These are phyloP conservation scores for Paraglomus brasilianum DNA, from an alignment of 192 early-diverging fungal genomes.

Conservation along the genomic window DNA sequence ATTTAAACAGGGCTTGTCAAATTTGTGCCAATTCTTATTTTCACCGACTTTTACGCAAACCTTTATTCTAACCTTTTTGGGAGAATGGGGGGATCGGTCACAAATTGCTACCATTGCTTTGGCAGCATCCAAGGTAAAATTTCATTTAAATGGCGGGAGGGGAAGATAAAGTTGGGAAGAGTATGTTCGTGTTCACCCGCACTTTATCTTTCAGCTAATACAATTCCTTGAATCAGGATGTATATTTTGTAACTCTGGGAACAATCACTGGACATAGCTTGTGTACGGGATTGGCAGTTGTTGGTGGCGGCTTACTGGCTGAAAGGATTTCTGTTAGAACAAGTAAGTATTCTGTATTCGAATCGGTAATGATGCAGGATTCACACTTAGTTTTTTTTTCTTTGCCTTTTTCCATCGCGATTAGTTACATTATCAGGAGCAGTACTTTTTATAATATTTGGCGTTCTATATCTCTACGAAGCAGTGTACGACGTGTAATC, in stretches of 20 bases:
- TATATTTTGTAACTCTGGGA: constrained; percentile 87
- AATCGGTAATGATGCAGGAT: not conserved
- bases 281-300: constrained; percentile 90
- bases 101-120: constrained; percentile 96
- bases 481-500: constrained; percentile 33
- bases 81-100: constrained; percentile 97
- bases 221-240: constrained; percentile 54
- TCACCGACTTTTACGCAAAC: constrained; percentile 95
- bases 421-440: constrained; percentile 82
- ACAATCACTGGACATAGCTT: constrained; percentile 87
- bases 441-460: constrained; percentile 87
- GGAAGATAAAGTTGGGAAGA: not conserved
- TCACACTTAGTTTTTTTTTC: constrained; percentile 12
- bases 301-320: constrained; percentile 89
- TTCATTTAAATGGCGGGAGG: too few species aligned
- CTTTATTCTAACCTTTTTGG: constrained; percentile 94
- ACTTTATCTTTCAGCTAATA: not conserved
- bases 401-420: not conserved
- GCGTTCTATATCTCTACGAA: constrained; percentile 68
- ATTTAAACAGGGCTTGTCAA: constrained; percentile 56
- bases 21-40: constrained; percentile 73
- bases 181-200: not conserved
- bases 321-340: constrained; percentile 82
- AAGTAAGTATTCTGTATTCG: constrained; percentile 45
- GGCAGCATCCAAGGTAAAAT: constrained; percentile 79